phyloP scores from a whole-genome alignment of 2,329 filamentous ascomycete species.

The Alternaria angustiovoidea region DNA sequence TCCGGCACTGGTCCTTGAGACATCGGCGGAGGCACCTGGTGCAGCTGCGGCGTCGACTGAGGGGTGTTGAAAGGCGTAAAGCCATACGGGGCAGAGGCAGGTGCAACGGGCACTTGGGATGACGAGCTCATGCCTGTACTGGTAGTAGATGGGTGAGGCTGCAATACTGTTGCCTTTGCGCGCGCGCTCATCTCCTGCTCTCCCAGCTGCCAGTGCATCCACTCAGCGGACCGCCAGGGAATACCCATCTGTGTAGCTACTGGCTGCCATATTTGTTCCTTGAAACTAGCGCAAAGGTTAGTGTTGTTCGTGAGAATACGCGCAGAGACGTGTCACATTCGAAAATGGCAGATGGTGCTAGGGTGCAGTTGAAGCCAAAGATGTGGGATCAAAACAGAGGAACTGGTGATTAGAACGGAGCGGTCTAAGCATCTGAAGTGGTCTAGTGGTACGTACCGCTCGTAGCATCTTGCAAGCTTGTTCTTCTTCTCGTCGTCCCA shows the following conservation, averaged over 20 bases:
- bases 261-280: slow-evolving; percentile 97
- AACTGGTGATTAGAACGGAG: slow-evolving; percentile 1
- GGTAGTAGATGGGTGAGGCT: slow-evolving; percentile 55
- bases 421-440: slow-evolving; percentile 15
- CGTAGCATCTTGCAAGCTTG: slow-evolving; percentile 91
- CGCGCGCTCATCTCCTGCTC: slow-evolving; percentile 93
- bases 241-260: slow-evolving; percentile 94
- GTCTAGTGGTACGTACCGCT: slow-evolving; percentile 69
- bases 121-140: slow-evolving; percentile 42
- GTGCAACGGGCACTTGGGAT: slow-evolving; percentile 34
- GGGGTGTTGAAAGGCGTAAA: slow-evolving; percentile 52
- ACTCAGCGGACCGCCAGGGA: slow-evolving; percentile 94
- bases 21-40: slow-evolving; percentile 34
- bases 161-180: slow-evolving; percentile 87
- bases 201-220: slow-evolving; percentile 97
- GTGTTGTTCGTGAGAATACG: slow-evolving; percentile 15
- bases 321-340: slow-evolving; percentile 16
- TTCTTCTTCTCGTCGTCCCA: slow-evolving; percentile 99
- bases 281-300: slow-evolving; percentile 71
- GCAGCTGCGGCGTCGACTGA: slow-evolving; percentile 41
- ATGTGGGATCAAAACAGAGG: slow-evolving; percentile 1
- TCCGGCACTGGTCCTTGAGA: slow-evolving; percentile 37
- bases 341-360: not conserved
- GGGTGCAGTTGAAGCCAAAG: slow-evolving; percentile 12
- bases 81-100: slow-evolving; percentile 38